These are phyloP conservation scores for Penicillium riverlandense DNA, from an alignment of 495 filamentous ascomycete species.

Conservation along the genomic window DNA sequence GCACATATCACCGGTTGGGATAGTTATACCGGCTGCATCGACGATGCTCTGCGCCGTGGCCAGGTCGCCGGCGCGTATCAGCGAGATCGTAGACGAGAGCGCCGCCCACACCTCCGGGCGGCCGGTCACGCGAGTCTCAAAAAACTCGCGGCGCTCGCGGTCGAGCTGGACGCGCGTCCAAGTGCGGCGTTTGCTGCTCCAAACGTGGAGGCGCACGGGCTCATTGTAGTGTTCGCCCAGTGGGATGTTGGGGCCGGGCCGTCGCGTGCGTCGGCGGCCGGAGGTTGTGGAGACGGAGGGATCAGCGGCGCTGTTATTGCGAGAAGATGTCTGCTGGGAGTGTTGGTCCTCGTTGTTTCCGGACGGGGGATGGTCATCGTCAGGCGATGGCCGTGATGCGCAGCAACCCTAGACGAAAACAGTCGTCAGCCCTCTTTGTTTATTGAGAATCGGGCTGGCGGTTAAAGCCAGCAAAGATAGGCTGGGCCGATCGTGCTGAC, in stretches of 20 bases:
- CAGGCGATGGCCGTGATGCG: conserved; percentile 30
- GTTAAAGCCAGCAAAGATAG: no score
- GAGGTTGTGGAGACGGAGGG: conserved; percentile 1
- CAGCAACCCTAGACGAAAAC: conserved; percentile 29
- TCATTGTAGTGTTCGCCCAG: conserved; percentile 43
- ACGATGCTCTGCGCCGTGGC: conserved; percentile 70
- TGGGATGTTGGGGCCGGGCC: conserved; percentile 11
- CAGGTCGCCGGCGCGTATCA: conserved; percentile 54
- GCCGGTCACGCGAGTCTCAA: conserved; percentile 76
- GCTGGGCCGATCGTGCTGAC: no score
- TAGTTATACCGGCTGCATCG: conserved; percentile 69
- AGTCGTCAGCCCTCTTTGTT: neutral
- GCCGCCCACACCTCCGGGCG: conserved; percentile 72
- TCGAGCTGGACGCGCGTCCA: conserved; percentile 48
- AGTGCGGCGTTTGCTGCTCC: conserved; percentile 40
- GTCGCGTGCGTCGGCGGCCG: conserved; percentile 8
- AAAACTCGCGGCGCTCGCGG: conserved; percentile 58
- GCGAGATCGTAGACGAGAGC: conserved; percentile 54
- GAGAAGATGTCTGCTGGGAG: conserved; percentile 2
- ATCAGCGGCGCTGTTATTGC: conserved; percentile 6
- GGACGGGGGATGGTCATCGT: conserved; percentile 14
- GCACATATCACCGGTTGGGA: conserved; percentile 65
- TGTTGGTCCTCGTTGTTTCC: conserved; percentile 11
- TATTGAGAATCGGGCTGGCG: neutral
- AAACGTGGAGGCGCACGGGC: conserved; percentile 43